phyloP scores from a whole-genome alignment of 2,329 filamentous ascomycete species.

The Fusarium cyanostomum region DNA sequence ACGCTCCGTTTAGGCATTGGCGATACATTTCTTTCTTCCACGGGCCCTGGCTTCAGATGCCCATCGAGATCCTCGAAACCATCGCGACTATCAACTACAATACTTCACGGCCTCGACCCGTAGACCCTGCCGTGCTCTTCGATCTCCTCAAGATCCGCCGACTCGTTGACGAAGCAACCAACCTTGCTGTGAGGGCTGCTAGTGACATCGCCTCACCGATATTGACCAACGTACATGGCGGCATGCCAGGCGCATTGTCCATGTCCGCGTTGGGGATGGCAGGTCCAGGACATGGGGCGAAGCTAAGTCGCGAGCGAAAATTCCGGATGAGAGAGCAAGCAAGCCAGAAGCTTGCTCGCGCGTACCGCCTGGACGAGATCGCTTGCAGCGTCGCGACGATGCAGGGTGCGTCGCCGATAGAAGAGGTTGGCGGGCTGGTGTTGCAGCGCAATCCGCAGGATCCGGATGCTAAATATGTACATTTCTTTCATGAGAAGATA shows the following conservation, averaged over 20 bases:
- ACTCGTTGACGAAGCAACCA: slow-evolving; percentile 81
- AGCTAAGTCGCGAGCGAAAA: slow-evolving; percentile 78
- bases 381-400: slow-evolving; percentile 84
- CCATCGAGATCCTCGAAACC: slow-evolving; percentile 79
- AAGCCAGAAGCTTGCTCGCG: slow-evolving; percentile 78
- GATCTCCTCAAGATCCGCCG: slow-evolving; percentile 84
- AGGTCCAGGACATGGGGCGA: slow-evolving; percentile 68
- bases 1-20: slow-evolving; percentile 72
- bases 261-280: slow-evolving; percentile 35
- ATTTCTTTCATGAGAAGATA: slow-evolving; percentile 93
- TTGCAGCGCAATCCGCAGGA: slow-evolving; percentile 75
- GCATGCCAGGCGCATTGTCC: slow-evolving; percentile 33
- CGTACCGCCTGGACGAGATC: slow-evolving; percentile 84
- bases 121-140: slow-evolving; percentile 84
- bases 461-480: slow-evolving; percentile 83
- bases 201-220: slow-evolving; percentile 75
- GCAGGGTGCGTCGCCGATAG: slow-evolving; percentile 80
- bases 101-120: slow-evolving; percentile 76
- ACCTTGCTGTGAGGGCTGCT: slow-evolving; percentile 79
- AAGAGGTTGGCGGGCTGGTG: slow-evolving; percentile 79
- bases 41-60: slow-evolving; percentile 83
- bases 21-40: slow-evolving; percentile 85
- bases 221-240: slow-evolving; percentile 64
- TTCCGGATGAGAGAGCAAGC: slow-evolving; percentile 84
- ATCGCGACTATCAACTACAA: slow-evolving; percentile 84